Evolutionary conservation across 768 basidiomycete species (phyloP).

Genomic region (Leccinum boreale): DNA sequence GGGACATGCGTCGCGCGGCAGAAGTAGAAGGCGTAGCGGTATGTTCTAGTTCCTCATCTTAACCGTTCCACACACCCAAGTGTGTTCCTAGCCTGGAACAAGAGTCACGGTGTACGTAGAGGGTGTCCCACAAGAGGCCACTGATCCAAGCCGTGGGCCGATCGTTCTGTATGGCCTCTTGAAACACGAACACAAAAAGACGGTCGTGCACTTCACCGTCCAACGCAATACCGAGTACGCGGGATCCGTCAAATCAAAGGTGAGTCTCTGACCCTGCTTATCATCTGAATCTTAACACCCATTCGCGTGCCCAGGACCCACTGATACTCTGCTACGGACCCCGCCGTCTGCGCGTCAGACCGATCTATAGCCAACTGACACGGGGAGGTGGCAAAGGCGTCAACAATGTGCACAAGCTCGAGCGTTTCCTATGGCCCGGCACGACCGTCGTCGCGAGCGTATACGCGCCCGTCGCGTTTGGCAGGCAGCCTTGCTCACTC

Average conservation of each 20-base stretch:
- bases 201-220: constrained; percentile 87
- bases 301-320: constrained; percentile 58
- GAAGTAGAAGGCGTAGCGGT: constrained; percentile 75
- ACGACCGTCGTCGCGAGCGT: constrained; percentile 78
- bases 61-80: neutral
- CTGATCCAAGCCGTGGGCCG: constrained; percentile 36
- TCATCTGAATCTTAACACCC: neutral
- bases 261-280: neutral
- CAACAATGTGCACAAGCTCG: constrained; percentile 98
- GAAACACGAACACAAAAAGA: constrained; percentile 95
- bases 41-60: constrained; percentile 16
- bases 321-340: constrained; percentile 88
- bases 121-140: constrained; percentile 66
- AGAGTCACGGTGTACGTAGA: constrained; percentile 76
- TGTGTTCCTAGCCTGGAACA: constrained; percentile 60
- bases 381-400: constrained; percentile 85
- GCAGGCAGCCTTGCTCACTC: constrained; percentile 70
- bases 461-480: constrained; percentile 88
- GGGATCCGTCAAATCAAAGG: constrained; percentile 88
- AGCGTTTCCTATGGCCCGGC: constrained; percentile 85
- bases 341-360: constrained; percentile 78
- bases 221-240: constrained; percentile 95
- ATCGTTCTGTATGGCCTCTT: constrained; percentile 77
- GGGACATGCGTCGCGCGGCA: constrained; percentile 61
- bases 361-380: constrained; percentile 90